Evolutionary conservation across 2,329 filamentous ascomycete genomes (phyloP).

Genomic region (Diaporthe aspalathi): DNA sequence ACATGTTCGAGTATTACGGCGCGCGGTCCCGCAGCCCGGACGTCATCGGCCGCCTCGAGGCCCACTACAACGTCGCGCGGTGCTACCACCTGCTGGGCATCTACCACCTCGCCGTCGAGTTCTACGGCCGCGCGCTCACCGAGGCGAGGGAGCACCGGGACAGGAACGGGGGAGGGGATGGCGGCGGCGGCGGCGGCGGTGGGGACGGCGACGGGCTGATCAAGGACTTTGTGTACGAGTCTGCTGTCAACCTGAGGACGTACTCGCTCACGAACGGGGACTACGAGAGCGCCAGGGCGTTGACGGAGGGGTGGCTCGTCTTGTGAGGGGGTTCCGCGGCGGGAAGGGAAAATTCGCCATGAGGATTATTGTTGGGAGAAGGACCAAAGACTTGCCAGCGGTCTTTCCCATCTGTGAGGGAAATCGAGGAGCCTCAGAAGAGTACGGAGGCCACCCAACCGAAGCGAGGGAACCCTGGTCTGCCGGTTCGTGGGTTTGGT

Average conservation of each 20-base stretch:
- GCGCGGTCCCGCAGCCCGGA: slow-evolving; percentile 55
- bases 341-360: too few relatives aligned
- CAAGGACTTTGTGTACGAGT: slow-evolving; percentile 75
- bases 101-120: slow-evolving; percentile 76
- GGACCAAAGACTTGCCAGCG: neutral
- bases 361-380: neutral
- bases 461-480: too few relatives aligned
- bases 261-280: slow-evolving; percentile 76
- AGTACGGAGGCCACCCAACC: too few relatives aligned
- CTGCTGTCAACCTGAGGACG: slow-evolving; percentile 78
- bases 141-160: slow-evolving; percentile 46
- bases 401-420: too few relatives aligned
- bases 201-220: slow-evolving; percentile 43
- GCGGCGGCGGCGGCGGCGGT: slow-evolving; percentile 32
- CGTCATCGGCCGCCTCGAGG: slow-evolving; percentile 72
- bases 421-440: too few relatives aligned
- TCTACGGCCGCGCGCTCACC: slow-evolving; percentile 68
- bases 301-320: slow-evolving; percentile 71
- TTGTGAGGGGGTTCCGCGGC: slow-evolving; percentile 47
- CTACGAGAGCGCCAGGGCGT: slow-evolving; percentile 64
- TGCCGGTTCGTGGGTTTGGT: too few relatives aligned
- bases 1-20: slow-evolving; percentile 80
- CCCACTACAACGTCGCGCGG: slow-evolving; percentile 83
- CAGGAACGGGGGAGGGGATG: slow-evolving; percentile 15
- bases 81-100: slow-evolving; percentile 82